phyloP scores from a whole-genome alignment of 164 flowering plant genomes.

The Macadamia tetraphylla region DNA sequence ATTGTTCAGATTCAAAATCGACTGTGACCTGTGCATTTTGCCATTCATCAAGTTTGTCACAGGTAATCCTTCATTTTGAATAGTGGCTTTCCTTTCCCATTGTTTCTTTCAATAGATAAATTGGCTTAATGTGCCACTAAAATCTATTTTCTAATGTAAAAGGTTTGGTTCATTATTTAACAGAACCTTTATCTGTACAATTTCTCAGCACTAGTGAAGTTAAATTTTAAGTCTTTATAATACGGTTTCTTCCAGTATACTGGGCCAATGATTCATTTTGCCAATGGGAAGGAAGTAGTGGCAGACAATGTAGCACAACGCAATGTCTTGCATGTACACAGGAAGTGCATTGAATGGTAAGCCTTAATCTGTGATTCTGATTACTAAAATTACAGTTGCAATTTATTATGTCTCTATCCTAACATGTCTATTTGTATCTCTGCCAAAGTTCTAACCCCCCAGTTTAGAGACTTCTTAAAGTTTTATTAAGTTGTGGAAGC shows the following conservation, averaged over 20 bases:
- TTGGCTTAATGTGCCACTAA: background rate
- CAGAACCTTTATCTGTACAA: background rate
- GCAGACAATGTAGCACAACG: constrained; percentile 26
- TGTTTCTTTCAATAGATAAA: background rate
- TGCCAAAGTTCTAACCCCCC: no score
- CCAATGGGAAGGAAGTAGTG: constrained; percentile 35
- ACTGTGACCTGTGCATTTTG: constrained; percentile 53
- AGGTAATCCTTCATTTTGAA: constrained; percentile 26
- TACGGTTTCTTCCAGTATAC: constrained; percentile 32
- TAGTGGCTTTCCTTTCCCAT: background rate
- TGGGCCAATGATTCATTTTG: constrained; percentile 51
- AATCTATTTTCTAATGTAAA: background rate
- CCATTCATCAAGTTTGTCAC: constrained; percentile 43
- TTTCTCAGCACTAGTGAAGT: no score
- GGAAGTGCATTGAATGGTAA: constrained; percentile 62
- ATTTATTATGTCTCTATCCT: background rate
- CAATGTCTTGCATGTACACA: constrained; percentile 53
- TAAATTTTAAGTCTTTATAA: background rate
- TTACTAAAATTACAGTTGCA: background rate
- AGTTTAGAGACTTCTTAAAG: no score
- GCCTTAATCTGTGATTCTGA: constrained; percentile 3
- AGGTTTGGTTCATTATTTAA: background rate
- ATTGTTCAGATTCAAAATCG: constrained; percentile 4
- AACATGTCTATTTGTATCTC: no score
- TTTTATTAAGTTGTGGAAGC: no score